Conservation (phyloP, 1,139 yeast genomes). For the Magnusiomyces clavatus region DNA sequence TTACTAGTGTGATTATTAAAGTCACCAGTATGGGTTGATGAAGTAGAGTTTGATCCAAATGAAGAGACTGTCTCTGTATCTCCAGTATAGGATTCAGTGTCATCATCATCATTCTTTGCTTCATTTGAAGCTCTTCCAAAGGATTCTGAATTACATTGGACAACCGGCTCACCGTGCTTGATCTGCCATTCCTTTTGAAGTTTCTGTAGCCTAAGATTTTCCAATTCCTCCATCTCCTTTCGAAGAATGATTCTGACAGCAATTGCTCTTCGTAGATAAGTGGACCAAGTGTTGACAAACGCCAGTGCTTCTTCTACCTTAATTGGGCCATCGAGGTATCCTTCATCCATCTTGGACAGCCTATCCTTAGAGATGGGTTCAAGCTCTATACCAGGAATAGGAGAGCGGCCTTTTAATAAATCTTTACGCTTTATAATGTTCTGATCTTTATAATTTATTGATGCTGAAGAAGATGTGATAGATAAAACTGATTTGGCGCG, state of each 20-base stretch:
- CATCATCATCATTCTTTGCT: slow-evolving; percentile 6
- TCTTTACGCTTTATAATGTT: slow-evolving; percentile 10
- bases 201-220: slow-evolving; percentile 15
- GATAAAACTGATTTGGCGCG: slow-evolving; percentile 3
- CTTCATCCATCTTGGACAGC: slow-evolving; percentile 7
- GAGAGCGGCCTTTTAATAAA: slow-evolving; percentile 1
- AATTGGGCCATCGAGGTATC: slow-evolving; percentile 2
- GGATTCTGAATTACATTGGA: neutral
- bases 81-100: slow-evolving; percentile 5
- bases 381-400: neutral
- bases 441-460: slow-evolving; percentile 1
- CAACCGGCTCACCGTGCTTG: neutral
- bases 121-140: neutral
- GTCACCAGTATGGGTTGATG: neutral
- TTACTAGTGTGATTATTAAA: neutral
- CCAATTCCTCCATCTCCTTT: slow-evolving; percentile 25
- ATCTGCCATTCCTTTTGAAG: slow-evolving; percentile 15
- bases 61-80: slow-evolving; percentile 2
- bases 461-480: neutral
- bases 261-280: slow-evolving; percentile 29
- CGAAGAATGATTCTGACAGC: slow-evolving; percentile 29
- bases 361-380: slow-evolving; percentile 1
- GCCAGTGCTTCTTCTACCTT: slow-evolving; percentile 26
- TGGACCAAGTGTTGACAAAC: slow-evolving; percentile 32
- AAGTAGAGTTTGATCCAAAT: neutral